Evolutionary conservation across 495 filamentous ascomycete genomes (phyloP), one percentile per base, ranked within the genome.

Genomic region (Elaphomyces granulatus): DNA sequence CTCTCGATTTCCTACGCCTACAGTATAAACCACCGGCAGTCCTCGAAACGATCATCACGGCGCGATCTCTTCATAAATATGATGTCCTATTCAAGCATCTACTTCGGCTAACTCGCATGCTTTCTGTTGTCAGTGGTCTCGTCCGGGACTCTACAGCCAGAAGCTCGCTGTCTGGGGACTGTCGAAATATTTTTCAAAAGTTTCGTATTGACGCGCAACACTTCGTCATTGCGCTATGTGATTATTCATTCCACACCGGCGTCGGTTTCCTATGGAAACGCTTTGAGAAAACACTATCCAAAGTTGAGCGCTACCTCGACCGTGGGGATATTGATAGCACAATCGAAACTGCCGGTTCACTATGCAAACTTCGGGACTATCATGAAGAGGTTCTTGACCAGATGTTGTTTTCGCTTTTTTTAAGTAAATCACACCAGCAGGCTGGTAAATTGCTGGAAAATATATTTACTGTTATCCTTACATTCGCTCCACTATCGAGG

Each of bases 1-100:
- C 90, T 0, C 64, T 95, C 14, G 90, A 98, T 55, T 95, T 98
- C 50, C 66, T 98, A 14, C 75, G 80, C 2, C 63, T 98, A 3
- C 78, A 85, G 37, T 98, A 94, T 62, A 80, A 75, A 30, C 74
- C 90, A 0, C 85, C 88, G 0, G 49, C 70, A 2, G 72, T 81
- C 2, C 67, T 98, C 0, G 74, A 79, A 26, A 61, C 75, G 0
- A 67, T 95, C 39, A 77, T 98, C 17, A 83, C 82, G 0, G 60
- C 71, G 0, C 52, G 59, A 0, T 63, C 76, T 1, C 62, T 98
- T 9, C 54, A 74, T 15, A 83, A 81, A 48, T 95, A 94, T 49
- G 90, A 98, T 51, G 64, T 61, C 18, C 69, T 94, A 15, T 94
- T 93, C 63, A 80, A 74, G 41, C 61, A 83, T 9, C 59, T 94